Base-by-base conservation (phyloP, 768 basidiomycete species). In the Lanmaoa pseudosensibilis region DNA sequence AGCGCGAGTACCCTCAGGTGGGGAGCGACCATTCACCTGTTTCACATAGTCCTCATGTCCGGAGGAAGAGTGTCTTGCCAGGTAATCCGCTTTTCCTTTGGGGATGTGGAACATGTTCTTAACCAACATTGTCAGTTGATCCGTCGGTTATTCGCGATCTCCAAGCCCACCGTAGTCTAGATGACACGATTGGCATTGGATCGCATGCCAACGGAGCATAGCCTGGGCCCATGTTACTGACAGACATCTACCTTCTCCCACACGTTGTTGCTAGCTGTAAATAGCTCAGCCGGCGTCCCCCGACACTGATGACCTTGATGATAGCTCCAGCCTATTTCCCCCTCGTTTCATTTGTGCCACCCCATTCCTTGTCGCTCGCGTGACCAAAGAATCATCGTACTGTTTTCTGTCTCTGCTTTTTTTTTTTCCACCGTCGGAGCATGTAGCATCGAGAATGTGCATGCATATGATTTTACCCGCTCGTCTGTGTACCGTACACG, bases 1-100 rank as follows among this genome's bases (percentile, higher is more conserved):
- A 90, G 88, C 80, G 81, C 65, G 82, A 84, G 56, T 80, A 86
- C 66, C 87, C 86, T 50, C 87, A 87, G 64, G 76, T 86, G 51
- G 82, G 80, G 57, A 75, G 81, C 62, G 82, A 86, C 56, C 83
- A 84, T 64, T 82, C 83, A 45, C 77, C 83, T 32, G 73, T 79
- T 60, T 74, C 81, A 52, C 75, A 78, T 55, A 83, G 86, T 43
- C 80, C 94, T 52, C 96, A 99, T 74, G 85, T 95, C 34, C 86
- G 96, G 64, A 83, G 96, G 73, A 97, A 94, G 79, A 96, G 93
- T 66, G 94, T 96, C 46, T 79, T 98, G 58, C 95, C 94, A 76
- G 88, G 92, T 92, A 71, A 61, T 55, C 55, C 43, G 30, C 41
- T 46, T 61, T 58, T 63, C 46, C 43, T 51, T 52, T 46, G 52